Percentiles rank a stretch among this genome's conserved stretches.
Conservation (phyloP, 75 land plant genomes). For the Ceratopteris richardii region DNA sequence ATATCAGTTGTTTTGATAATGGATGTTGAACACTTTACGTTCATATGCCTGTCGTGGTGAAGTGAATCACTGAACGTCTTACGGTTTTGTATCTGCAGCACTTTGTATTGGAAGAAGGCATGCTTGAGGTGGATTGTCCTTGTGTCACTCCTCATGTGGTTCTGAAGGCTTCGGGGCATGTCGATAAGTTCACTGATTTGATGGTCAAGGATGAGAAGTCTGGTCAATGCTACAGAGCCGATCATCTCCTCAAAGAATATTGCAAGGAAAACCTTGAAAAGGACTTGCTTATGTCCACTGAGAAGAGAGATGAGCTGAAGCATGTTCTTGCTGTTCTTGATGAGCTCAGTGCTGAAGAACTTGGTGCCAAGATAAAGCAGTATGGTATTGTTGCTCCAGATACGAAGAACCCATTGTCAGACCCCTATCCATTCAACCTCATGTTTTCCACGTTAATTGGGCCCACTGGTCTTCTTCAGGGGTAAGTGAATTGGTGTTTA, state of each 20-base stretch:
- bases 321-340: slow-evolving; percentile 75
- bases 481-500: slow-evolving; percentile 31
- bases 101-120: slow-evolving; percentile 82
- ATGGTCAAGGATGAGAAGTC: slow-evolving; percentile 96
- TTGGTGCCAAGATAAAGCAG: slow-evolving; percentile 80
- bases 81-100: too few species aligned
- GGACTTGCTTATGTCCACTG: slow-evolving; percentile 45
- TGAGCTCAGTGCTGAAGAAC: slow-evolving; percentile 76
- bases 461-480: slow-evolving; percentile 69
- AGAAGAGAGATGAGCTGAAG: slow-evolving; percentile 60
- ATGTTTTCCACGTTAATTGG: slow-evolving; percentile 96
- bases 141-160: slow-evolving; percentile 94
- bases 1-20: too few species aligned
- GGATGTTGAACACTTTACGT: too few species aligned
- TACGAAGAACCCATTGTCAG: slow-evolving; percentile 81
- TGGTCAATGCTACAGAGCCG: slow-evolving; percentile 82
- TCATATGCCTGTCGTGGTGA: too few species aligned
- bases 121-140: slow-evolving; percentile 95
- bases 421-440: slow-evolving; percentile 91
- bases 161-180: slow-evolving; percentile 94
- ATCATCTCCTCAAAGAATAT: slow-evolving; percentile 85
- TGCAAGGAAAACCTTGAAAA: slow-evolving; percentile 80
- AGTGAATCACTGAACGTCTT: too few species aligned
- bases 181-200: slow-evolving; percentile 92
- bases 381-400: slow-evolving; percentile 88